These are phyloP conservation scores for Aeminium ludgeri DNA, from an alignment of 495 filamentous ascomycete species.

Conservation along the genomic window DNA sequence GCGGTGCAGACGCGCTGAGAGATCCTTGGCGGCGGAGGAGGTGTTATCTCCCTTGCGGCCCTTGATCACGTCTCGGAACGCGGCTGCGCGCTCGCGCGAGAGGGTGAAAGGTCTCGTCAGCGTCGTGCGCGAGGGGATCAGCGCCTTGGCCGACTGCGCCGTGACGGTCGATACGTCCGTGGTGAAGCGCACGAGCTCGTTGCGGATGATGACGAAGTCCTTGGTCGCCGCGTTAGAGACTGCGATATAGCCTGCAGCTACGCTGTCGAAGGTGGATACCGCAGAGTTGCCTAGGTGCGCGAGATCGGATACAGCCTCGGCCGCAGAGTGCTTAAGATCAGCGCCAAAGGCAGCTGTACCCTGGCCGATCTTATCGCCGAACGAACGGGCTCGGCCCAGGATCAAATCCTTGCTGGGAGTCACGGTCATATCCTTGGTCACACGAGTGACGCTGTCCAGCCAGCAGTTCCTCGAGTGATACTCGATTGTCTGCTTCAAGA, in stretches of 20 bases:
- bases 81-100: slow-evolving; percentile 1
- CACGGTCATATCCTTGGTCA: slow-evolving; percentile 4
- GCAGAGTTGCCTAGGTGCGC: slow-evolving; percentile 4
- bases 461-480: slow-evolving; percentile 10
- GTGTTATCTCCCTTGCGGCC: slow-evolving; percentile 6
- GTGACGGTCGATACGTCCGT: not conserved
- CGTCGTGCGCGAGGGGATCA: slow-evolving; percentile 2
- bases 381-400: not conserved
- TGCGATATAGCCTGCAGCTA: not conserved
- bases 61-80: slow-evolving; percentile 2
- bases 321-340: slow-evolving; percentile 10
- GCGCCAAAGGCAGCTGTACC: slow-evolving; percentile 8
- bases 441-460: slow-evolving; percentile 4
- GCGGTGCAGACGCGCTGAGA: slow-evolving; percentile 4
- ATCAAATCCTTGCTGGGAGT: slow-evolving; percentile 7
- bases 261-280: slow-evolving; percentile 1
- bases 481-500: not conserved
- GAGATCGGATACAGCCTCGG: slow-evolving; percentile 6
- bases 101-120: slow-evolving; percentile 1
- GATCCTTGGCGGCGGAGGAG: slow-evolving; percentile 6
- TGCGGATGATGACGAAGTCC: slow-evolving; percentile 2
- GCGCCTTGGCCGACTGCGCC: not conserved
- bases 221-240: not conserved
- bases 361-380: slow-evolving; percentile 1
- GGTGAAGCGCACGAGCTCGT: slow-evolving; percentile 1